A percentile compares a stretch with the other conserved stretches of the same genome.
phyloP scores from a whole-genome alignment of 2,329 filamentous ascomycete genomes.

The Penicillium sp. region DNA sequence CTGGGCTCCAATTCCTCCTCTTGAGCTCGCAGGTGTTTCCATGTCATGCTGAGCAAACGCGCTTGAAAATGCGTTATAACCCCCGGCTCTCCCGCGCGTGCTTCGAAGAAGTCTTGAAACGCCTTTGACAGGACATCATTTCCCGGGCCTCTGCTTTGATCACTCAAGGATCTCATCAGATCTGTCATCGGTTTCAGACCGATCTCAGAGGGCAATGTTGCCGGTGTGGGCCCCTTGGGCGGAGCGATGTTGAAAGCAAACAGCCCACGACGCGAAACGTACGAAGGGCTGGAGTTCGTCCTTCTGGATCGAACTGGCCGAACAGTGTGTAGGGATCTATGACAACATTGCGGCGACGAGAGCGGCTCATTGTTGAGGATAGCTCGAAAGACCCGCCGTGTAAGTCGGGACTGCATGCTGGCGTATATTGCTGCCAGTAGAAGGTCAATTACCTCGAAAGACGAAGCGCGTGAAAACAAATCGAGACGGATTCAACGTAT shows the following conservation, averaged over 20 bases:
- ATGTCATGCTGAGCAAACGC: conserved; percentile 61
- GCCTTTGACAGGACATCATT: conserved; percentile 67
- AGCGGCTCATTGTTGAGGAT: conserved; percentile 52
- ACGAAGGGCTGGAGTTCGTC: conserved; percentile 41
- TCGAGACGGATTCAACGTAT: too few relatives aligned
- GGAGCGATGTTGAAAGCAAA: conserved; percentile 38
- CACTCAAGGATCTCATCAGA: conserved; percentile 65
- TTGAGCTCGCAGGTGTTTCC: conserved; percentile 61
- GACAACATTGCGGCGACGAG: conserved; percentile 43
- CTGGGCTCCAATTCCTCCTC: conserved; percentile 36
- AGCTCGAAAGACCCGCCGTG: conserved; percentile 50
- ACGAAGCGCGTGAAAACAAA: neutral
- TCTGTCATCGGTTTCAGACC: conserved; percentile 75
- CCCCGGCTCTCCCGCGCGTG: conserved; percentile 54
- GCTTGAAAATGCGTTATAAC: conserved; percentile 71
- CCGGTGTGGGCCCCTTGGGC: conserved; percentile 59
- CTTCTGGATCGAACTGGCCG: conserved; percentile 37
- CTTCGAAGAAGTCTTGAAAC: conserved; percentile 66
- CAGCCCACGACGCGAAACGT: conserved; percentile 36
- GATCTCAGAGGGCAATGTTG: conserved; percentile 61
- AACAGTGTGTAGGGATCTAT: conserved; percentile 37
- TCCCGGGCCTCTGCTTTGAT: conserved; percentile 68
- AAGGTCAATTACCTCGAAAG: conserved; percentile 16
- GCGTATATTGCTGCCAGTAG: neutral
- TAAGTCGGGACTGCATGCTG: conserved; percentile 52